These are phyloP conservation scores for Purpureocillium lavendulum DNA, from an alignment of 2,329 filamentous ascomycete genomes.

Conservation along the genomic window DNA sequence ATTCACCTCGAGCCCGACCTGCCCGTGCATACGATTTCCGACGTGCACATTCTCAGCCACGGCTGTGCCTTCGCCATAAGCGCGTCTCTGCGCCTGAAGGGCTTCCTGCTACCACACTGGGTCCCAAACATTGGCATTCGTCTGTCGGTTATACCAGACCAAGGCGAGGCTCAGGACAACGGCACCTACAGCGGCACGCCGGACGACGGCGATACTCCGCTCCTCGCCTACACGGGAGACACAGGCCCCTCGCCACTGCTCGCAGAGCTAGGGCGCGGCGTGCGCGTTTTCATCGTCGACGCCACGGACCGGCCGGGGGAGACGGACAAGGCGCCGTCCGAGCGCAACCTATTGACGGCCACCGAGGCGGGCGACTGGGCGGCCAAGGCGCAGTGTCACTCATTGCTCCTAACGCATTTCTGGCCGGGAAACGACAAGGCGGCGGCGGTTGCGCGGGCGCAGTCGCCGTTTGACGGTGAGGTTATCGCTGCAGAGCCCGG, in stretches of 20 bases:
- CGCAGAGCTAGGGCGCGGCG: not conserved
- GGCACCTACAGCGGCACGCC: too few species aligned
- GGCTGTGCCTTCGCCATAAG: not conserved
- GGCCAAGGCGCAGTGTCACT: not conserved
- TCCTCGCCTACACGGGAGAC: conserved; percentile 1
- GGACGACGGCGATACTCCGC: too few species aligned
- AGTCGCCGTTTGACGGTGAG: not conserved
- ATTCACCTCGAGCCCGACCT: not conserved
- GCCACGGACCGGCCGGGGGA: conserved; percentile 1
- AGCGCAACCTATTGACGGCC: not conserved
- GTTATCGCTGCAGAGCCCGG: too few species aligned
- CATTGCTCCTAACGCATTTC: conserved; percentile 1
- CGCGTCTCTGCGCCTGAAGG: not conserved
- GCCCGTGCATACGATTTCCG: not conserved
- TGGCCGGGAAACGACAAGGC: not conserved
- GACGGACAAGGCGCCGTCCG: not conserved
- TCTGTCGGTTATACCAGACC: not conserved
- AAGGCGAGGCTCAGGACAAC: not conserved
- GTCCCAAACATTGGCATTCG: conserved; percentile 1
- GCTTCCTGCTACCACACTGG: not conserved
- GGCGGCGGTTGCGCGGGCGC: not conserved
- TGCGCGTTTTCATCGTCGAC: conserved; percentile 1
- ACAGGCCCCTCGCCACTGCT: not conserved
- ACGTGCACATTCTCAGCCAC: not conserved
- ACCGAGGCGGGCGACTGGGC: too few species aligned